Base-by-base conservation (phyloP, 129 eudicot species). In the Helichrysum umbraculigerum region DNA sequence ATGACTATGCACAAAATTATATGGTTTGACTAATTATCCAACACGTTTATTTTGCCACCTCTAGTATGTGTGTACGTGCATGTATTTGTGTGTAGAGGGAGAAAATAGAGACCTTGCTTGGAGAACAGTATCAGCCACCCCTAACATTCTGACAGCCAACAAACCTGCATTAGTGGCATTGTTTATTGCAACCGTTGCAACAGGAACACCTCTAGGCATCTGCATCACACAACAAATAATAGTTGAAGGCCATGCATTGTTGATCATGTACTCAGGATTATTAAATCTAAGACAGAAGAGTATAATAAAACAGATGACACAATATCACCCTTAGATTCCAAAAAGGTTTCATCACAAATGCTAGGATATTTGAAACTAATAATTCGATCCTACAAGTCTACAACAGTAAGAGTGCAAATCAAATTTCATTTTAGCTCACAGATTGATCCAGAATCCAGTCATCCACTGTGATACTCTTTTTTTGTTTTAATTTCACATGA, bases 171-270 rank as follows among this genome's bases (percentile, higher is more conserved):
- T 94, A 35, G 96, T 91, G 33, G 99, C 99, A 77, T 94, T 94
- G 79, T 94, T 94, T 83, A 94, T 94, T 9, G 97, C 93, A 79
- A 94, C 99, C 16, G 97, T 87, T 16, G 97, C 99, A 72, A 94
- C 99, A 52, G 97, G 99, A 56, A 94, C 97, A 58, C 99, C 99
- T 76, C 99, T 91, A 8, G 99, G 99, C 99, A 94, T 91, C 99
- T 94, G 75, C 81, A 74, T 66, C 9, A 57, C 61, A 65, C 12
- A 78, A 60, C 29, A 78, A 68, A 34, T 51, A 34, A 8, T 63
- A 2, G 51, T 30, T 62, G 12, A 37, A 9, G 28, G 21, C 6
- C 16, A 35, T 37, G 21, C 33, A 17, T 3, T 29, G 20, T 62
- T 65, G 30, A 35, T 19, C 3, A n/a, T 22, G 20, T 51, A 28